A percentile compares a stretch with the other conserved stretches of the same genome.
These are phyloP conservation scores for Penicillium occitanis DNA, from an alignment of 2,329 filamentous ascomycete species.

Conservation along the genomic window DNA sequence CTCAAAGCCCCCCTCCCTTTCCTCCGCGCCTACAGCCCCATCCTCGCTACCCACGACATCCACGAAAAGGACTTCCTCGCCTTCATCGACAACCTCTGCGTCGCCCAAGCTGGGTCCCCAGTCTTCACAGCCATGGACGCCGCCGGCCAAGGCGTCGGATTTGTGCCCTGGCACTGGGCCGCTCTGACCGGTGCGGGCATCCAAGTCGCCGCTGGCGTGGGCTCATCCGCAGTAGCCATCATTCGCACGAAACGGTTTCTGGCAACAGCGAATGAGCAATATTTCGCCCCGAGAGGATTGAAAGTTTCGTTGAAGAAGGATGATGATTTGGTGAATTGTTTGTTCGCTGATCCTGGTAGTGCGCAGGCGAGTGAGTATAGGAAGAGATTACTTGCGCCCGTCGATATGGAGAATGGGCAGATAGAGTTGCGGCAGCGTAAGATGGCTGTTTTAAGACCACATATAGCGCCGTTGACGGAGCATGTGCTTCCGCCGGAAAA, in stretches of 20 bases:
- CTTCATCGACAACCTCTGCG: conserved; percentile 23
- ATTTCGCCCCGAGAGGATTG: conserved; percentile 12
- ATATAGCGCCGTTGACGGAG: conserved; percentile 7
- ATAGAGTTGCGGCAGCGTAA: conserved; percentile 7
- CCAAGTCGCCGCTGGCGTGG: conserved; percentile 12
- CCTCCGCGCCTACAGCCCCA: conserved; percentile 20
- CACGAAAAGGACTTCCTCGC: conserved; percentile 19
- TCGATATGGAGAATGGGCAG: background rate
- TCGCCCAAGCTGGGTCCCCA: conserved; percentile 21
- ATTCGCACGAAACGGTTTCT: conserved; percentile 18
- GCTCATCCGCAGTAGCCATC: conserved; percentile 1
- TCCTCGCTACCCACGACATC: conserved; percentile 18
- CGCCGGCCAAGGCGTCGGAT: conserved; percentile 19
- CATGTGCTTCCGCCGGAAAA: conserved; percentile 6
- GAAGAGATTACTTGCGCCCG: background rate
- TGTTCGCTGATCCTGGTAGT: background rate
- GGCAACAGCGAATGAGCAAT: background rate
- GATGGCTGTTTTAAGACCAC: conserved; percentile 14
- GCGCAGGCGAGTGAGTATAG: background rate
- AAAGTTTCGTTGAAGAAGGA: conserved; percentile 17
- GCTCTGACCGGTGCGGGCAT: conserved; percentile 8
- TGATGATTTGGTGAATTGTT: conserved; percentile 6
- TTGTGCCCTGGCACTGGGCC: conserved; percentile 22
- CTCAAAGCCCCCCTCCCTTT: conserved; percentile 21
- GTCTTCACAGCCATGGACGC: conserved; percentile 18